A percentile compares a stretch with the other conserved stretches of the same genome.
phyloP scores from a whole-genome alignment of 129 eudicot species.

The Rutidosis leptorrhynchoides region DNA sequence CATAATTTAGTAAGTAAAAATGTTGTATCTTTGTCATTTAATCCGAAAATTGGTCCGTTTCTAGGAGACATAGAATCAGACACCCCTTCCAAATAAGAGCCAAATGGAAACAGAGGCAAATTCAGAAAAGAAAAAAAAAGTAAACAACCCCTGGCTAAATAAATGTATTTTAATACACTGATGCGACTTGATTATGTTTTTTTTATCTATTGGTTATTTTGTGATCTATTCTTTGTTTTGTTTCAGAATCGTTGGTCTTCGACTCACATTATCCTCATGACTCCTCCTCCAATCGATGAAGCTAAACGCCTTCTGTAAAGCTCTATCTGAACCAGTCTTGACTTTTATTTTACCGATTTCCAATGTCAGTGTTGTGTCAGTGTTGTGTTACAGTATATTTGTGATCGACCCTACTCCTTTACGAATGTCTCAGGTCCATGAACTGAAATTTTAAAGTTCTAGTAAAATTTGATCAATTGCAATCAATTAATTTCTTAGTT shows the following conservation, averaged over 20 bases:
- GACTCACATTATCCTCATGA: conserved; percentile 50
- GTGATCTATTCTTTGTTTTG: neutral
- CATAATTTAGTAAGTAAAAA: too few species aligned
- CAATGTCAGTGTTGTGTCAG: too few species aligned
- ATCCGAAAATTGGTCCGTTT: too few species aligned
- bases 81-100: too few species aligned
- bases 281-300: conserved; percentile 89
- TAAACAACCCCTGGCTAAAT: too few species aligned
- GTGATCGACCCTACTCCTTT: neutral
- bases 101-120: too few species aligned
- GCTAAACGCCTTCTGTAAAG: conserved; percentile 53
- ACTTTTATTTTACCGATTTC: neutral
- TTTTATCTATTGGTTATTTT: conserved; percentile 2
- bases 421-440: neutral
- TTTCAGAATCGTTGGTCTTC: conserved; percentile 65
- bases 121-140: too few species aligned
- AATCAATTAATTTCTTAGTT: neutral
- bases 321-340: neutral
- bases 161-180: neutral
- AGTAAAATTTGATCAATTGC: neutral
- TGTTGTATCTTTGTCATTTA: too few species aligned
- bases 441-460: neutral
- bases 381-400: neutral
- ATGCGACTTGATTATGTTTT: neutral
- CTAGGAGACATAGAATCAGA: too few species aligned